Evolutionary conservation across 805 yeast species (phyloP).

Genomic region (Priceomyces medius): DNA sequence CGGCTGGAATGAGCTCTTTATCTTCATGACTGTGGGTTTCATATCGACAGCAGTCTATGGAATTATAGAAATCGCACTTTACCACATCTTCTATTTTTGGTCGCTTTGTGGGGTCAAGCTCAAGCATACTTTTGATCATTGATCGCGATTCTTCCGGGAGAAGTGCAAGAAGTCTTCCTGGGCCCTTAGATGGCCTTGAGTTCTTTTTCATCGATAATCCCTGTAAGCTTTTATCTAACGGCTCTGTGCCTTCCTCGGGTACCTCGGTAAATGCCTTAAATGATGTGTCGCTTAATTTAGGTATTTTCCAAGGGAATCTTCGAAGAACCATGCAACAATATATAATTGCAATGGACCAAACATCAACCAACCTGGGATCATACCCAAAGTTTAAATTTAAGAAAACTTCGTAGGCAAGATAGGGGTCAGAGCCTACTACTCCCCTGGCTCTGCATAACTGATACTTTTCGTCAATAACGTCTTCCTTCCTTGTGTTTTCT

Average conservation of each 20-base stretch:
- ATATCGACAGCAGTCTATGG: constrained; percentile 55
- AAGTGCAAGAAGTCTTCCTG: constrained; percentile 66
- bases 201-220: constrained; percentile 20
- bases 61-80: constrained; percentile 55
- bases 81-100: constrained; percentile 56
- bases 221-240: constrained; percentile 4
- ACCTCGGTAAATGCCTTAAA: constrained; percentile 58
- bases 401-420: constrained; percentile 89
- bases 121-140: constrained; percentile 65
- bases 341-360: constrained; percentile 93
- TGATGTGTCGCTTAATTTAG: constrained; percentile 72
- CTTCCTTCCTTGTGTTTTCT: constrained; percentile 8
- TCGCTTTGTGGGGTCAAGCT: constrained; percentile 56
- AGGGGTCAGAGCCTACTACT: constrained; percentile 94
- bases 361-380: constrained; percentile 85
- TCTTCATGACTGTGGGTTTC: constrained; percentile 16
- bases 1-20: constrained; percentile 12
- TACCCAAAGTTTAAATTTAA: constrained; percentile 45
- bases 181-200: constrained; percentile 45
- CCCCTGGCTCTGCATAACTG: constrained; percentile 69
- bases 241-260: constrained; percentile 13
- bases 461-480: constrained; percentile 42
- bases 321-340: constrained; percentile 86
- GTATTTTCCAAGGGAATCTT: constrained; percentile 94
- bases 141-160: constrained; percentile 67